Evolutionary conservation across 768 basidiomycete genomes (phyloP).

Genomic region (Suillus tomentosus): DNA sequence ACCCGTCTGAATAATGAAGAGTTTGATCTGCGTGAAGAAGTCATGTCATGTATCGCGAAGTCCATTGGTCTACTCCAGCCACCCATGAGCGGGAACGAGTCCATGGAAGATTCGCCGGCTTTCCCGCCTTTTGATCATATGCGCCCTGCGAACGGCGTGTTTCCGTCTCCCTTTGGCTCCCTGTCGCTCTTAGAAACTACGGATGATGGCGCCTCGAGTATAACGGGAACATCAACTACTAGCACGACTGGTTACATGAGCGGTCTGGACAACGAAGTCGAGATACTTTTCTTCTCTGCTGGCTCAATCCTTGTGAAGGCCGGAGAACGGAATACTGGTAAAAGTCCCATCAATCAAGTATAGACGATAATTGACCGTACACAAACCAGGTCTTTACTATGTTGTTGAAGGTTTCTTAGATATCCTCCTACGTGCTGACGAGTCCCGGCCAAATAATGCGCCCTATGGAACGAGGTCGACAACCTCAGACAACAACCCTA

Average conservation of each 20-base stretch:
- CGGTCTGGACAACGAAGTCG: constrained; percentile 94
- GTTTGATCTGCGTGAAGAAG: constrained; percentile 93
- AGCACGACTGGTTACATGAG: constrained; percentile 60
- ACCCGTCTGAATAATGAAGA: constrained; percentile 53
- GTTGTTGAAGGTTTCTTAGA: constrained; percentile 97
- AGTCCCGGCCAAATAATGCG: constrained; percentile 19
- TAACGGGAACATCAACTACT: constrained; percentile 60
- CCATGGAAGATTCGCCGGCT: constrained; percentile 66
- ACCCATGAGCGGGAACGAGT: constrained; percentile 68
- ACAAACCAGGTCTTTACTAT: constrained; percentile 73
- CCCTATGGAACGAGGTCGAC: constrained; percentile 17
- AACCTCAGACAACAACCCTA: constrained; percentile 39
- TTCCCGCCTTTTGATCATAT: constrained; percentile 49
- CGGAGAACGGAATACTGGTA: constrained; percentile 87
- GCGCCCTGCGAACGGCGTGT: constrained; percentile 38
- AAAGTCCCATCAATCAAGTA: constrained; percentile 15
- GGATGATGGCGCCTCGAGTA: constrained; percentile 67
- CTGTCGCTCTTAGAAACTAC: constrained; percentile 70
- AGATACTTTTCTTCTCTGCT: constrained; percentile 90
- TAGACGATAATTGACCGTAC: constrained; percentile 10
- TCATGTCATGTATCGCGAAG: constrained; percentile 97
- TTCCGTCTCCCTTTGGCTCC: constrained; percentile 71
- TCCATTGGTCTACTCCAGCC: constrained; percentile 94
- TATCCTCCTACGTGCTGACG: constrained; percentile 70
- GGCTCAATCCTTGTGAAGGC: constrained; percentile 86